Evolutionary conservation across 495 filamentous ascomycete species (phyloP).

Genomic region (Penicillium tannophilum): DNA sequence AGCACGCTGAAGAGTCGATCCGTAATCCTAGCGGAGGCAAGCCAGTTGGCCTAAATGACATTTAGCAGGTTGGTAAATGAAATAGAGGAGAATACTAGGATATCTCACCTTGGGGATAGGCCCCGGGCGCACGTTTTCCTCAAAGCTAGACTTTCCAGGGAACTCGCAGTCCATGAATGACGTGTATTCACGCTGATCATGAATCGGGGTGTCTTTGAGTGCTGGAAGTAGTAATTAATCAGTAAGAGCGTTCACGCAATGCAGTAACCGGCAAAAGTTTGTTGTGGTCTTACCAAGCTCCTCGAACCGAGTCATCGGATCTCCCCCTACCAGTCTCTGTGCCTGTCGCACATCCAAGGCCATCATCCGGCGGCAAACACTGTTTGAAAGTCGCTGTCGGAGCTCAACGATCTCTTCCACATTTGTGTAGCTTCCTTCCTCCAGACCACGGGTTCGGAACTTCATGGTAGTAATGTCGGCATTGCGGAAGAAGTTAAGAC

Average conservation of each 20-base stretch:
- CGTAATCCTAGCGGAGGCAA: conserved; percentile 37
- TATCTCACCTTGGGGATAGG: conserved; percentile 42
- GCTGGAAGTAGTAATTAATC: conserved; percentile 23
- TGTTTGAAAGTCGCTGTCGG: conserved; percentile 38
- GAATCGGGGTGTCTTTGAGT: conserved; percentile 26
- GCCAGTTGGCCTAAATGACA: conserved; percentile 39
- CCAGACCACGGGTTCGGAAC: conserved; percentile 37
- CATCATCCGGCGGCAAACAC: conserved; percentile 45
- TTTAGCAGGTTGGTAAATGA: conserved; percentile 1
- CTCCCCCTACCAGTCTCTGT: conserved; percentile 45
- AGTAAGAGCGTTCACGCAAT: conserved; percentile 10
- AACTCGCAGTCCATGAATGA: conserved; percentile 53
- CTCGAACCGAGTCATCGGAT: conserved; percentile 36
- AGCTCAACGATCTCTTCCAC: conserved; percentile 45
- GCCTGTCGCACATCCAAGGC: conserved; percentile 43
- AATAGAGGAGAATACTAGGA: not conserved
- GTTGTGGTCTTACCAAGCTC: conserved; percentile 34
- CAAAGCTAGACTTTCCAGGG: conserved; percentile 38
- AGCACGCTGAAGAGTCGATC: conserved; percentile 40
- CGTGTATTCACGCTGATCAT: conserved; percentile 39
- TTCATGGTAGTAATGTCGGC: conserved; percentile 37
- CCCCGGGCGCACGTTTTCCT: conserved; percentile 44
- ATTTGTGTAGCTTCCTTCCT: conserved; percentile 43
- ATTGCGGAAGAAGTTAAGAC: conserved; percentile 44
- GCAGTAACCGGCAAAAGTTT: not conserved